phyloP scores from a whole-genome alignment of 306 rosid species.

The Heteromeles arbutifolia region DNA sequence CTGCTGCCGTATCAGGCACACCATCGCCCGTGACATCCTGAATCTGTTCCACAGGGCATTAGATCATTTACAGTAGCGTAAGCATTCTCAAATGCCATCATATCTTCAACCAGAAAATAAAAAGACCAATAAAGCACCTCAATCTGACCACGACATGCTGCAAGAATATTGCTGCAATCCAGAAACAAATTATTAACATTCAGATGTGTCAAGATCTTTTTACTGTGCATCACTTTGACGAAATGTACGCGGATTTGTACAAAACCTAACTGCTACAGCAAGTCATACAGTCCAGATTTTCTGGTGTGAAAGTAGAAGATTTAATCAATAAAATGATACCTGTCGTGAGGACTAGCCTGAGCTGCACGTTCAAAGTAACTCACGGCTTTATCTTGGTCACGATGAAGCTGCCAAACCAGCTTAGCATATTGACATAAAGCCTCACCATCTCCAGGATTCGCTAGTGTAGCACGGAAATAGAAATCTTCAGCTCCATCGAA shows the following conservation, averaged over 20 bases:
- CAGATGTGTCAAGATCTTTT: background rate
- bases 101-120: background rate
- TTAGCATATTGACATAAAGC: slow-evolving; percentile 54
- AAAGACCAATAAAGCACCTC: slow-evolving; percentile 31
- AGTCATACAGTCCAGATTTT: background rate
- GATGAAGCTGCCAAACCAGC: slow-evolving; percentile 64
- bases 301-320: background rate
- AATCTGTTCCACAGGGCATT: slow-evolving; percentile 11
- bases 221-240: background rate
- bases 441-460: slow-evolving; percentile 72
- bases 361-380: slow-evolving; percentile 67
- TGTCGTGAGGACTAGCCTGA: slow-evolving; percentile 51
- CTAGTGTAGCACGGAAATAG: slow-evolving; percentile 51
- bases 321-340: slow-evolving; percentile 33
- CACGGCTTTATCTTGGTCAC: slow-evolving; percentile 56
- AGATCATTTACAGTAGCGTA: slow-evolving; percentile 10
- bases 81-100: background rate
- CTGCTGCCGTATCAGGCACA: slow-evolving; percentile 5
- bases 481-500: slow-evolving; percentile 70
- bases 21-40: slow-evolving; percentile 36
- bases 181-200: background rate
- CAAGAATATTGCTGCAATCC: slow-evolving; percentile 65
- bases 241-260: background rate
- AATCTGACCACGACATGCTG: slow-evolving; percentile 28
- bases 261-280: background rate